These are phyloP conservation scores for Trametes maxima DNA, from an alignment of 768 basidiomycete species.

Conservation along the genomic window DNA sequence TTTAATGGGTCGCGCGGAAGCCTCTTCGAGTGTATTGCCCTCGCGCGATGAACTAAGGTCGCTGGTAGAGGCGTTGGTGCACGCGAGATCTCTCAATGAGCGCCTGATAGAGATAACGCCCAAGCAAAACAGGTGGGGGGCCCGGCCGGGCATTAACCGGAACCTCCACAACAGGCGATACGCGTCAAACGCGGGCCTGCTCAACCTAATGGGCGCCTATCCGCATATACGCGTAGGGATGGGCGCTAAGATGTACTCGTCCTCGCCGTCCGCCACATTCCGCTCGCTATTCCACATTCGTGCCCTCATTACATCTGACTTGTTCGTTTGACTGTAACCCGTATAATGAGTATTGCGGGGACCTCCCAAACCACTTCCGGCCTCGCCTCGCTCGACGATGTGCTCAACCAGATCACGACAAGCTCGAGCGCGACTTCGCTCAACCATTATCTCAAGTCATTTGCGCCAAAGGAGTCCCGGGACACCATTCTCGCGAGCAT, in stretches of 20 bases:
- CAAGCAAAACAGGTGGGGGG: no score
- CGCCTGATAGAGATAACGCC: no score
- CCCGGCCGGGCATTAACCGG: no score
- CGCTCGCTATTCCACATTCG: neutral
- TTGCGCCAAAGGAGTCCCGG: slow-evolving; percentile 57
- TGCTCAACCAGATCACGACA: slow-evolving; percentile 14
- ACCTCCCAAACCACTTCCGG: slow-evolving; percentile 3
- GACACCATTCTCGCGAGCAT: slow-evolving; percentile 58
- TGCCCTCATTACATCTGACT: neutral
- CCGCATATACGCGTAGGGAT: neutral
- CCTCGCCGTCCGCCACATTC: slow-evolving; percentile 13
- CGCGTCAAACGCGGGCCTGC: neutral
- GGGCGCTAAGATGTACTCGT: slow-evolving; percentile 6
- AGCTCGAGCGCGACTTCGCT: slow-evolving; percentile 3
- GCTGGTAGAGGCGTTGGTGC: no score
- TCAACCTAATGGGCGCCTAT: slow-evolving; percentile 15
- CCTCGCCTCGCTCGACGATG: slow-evolving; percentile 12
- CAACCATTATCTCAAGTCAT: slow-evolving; percentile 25
- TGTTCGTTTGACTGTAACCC: neutral
- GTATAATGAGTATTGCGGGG: slow-evolving; percentile 2
- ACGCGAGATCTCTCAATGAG: no score
- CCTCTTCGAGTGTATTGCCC: no score
- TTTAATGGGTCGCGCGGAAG: no score
- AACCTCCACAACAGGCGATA: neutral
- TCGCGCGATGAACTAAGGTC: no score